phyloP scores from a whole-genome alignment of 2,329 filamentous ascomycete species.

The Cephalotrichum gorgonifer region DNA sequence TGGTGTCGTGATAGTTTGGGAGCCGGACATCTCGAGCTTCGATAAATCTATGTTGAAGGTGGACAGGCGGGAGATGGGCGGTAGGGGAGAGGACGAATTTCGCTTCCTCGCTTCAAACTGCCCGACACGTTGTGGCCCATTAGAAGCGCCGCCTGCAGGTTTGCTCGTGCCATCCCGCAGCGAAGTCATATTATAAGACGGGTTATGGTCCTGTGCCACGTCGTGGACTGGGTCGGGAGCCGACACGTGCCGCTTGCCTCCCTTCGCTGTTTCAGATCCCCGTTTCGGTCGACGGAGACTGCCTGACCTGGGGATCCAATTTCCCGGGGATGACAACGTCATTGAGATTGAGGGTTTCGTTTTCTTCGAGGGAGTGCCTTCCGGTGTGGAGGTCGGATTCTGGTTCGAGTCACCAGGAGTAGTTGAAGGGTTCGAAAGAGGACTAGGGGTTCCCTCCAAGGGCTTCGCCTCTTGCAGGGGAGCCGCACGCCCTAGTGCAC shows the following conservation, averaged over 20 bases:
- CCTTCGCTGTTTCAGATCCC: slow-evolving; percentile 13
- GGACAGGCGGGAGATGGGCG: slow-evolving; percentile 41
- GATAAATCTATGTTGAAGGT: slow-evolving; percentile 44
- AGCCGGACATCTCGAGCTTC: slow-evolving; percentile 21
- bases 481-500: background rate
- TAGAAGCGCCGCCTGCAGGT: slow-evolving; percentile 8
- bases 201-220: slow-evolving; percentile 11
- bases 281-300: slow-evolving; percentile 48
- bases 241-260: slow-evolving; percentile 38
- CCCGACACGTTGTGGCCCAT: slow-evolving; percentile 11
- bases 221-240: slow-evolving; percentile 26
- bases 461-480: background rate
- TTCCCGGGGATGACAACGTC: slow-evolving; percentile 46
- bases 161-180: slow-evolving; percentile 11
- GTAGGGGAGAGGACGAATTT: slow-evolving; percentile 44
- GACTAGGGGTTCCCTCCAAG: background rate
- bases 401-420: slow-evolving; percentile 5
- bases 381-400: slow-evolving; percentile 14
- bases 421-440: background rate
- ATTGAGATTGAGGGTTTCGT: slow-evolving; percentile 46
- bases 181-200: slow-evolving; percentile 9
- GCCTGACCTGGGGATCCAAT: slow-evolving; percentile 45
- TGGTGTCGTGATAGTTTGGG: slow-evolving; percentile 11
- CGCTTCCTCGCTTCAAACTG: slow-evolving; percentile 18
- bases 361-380: slow-evolving; percentile 31